Percentiles rank a stretch among this genome's conserved stretches.
Evolutionary conservation across 352 stramenopile genomes (phyloP).

Genomic region (Phytophthora brassicae): DNA sequence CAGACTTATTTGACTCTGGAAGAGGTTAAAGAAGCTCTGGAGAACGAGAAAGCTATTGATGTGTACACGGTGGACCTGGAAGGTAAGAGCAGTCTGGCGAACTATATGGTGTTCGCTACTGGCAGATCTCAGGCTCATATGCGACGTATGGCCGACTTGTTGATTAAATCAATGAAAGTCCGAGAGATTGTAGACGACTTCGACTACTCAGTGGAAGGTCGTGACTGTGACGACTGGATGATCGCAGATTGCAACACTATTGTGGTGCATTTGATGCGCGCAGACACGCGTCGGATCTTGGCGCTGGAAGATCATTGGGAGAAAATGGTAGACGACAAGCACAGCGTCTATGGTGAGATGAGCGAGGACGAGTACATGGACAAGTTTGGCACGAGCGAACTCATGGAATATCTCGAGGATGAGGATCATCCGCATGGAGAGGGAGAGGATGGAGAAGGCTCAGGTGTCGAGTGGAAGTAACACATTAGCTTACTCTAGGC

Average conservation of each 20-base stretch:
- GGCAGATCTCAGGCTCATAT: constrained; percentile 83
- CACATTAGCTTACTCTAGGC: constrained; percentile 8
- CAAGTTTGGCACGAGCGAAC: constrained; percentile 82
- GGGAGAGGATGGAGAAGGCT: constrained; percentile 32
- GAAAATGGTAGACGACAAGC: constrained; percentile 84
- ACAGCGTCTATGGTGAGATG: constrained; percentile 79
- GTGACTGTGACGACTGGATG: constrained; percentile 92
- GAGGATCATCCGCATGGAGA: constrained; percentile 50
- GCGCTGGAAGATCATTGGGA: constrained; percentile 82
- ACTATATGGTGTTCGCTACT: constrained; percentile 91
- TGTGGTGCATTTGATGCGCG: constrained; percentile 87
- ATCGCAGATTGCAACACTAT: constrained; percentile 91
- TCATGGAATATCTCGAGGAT: constrained; percentile 81
- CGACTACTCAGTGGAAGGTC: constrained; percentile 82
- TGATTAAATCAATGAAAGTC: constrained; percentile 85
- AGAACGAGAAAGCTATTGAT: constrained; percentile 75
- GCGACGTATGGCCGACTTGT: constrained; percentile 85
- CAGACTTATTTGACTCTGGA: constrained; percentile 77
- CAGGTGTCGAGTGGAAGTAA: constrained; percentile 69
- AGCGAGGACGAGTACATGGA: constrained; percentile 88
- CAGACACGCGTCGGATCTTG: constrained; percentile 73
- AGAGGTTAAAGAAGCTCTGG: constrained; percentile 64
- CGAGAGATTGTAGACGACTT: constrained; percentile 70
- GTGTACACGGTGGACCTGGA: constrained; percentile 75
- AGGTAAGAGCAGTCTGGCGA: constrained; percentile 79